These are phyloP conservation scores for Blastobotrys ciferrii DNA, from an alignment of 1,139 yeast species.

Conservation along the genomic window DNA sequence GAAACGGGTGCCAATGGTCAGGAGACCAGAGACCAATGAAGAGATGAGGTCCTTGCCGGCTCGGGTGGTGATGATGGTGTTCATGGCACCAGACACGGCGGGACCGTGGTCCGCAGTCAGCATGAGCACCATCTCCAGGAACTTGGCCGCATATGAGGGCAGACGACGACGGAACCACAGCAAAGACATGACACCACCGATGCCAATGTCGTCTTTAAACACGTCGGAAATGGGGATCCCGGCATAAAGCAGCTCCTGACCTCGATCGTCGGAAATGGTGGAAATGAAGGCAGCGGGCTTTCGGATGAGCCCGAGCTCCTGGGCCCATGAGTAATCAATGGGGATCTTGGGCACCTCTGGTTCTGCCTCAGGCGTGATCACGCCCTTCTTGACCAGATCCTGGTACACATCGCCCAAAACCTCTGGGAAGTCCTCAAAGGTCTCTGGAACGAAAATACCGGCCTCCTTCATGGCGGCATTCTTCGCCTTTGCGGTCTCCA, in stretches of 20 bases:
- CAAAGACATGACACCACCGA: constrained; percentile 49
- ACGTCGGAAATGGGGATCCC: constrained; percentile 49
- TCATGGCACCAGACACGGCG: constrained; percentile 49
- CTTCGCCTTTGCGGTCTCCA: constrained; percentile 46
- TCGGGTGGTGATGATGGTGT: constrained; percentile 48
- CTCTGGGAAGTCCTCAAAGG: constrained; percentile 48
- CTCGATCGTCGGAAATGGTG: constrained; percentile 49
- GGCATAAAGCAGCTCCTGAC: constrained; percentile 47
- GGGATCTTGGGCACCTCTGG: constrained; percentile 50
- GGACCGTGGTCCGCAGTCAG: constrained; percentile 51
- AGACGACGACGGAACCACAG: constrained; percentile 48
- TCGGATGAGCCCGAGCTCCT: constrained; percentile 47
- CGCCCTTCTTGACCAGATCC: constrained; percentile 39
- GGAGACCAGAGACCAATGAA: constrained; percentile 45
- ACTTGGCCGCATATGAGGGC: constrained; percentile 46
- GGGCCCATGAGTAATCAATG: constrained; percentile 49
- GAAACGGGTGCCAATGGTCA: constrained; percentile 47
- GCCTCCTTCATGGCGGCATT: constrained; percentile 48
- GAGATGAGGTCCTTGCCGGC: constrained; percentile 49
- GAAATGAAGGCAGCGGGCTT: constrained; percentile 50
- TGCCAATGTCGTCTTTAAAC: constrained; percentile 47
- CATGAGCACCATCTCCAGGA: constrained; percentile 49
- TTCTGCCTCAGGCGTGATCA: constrained; percentile 41
- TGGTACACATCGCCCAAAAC: constrained; percentile 40
- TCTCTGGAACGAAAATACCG: constrained; percentile 46